Conservation (phyloP, 139 green algal species). For the Zygnema cylindricum region DNA sequence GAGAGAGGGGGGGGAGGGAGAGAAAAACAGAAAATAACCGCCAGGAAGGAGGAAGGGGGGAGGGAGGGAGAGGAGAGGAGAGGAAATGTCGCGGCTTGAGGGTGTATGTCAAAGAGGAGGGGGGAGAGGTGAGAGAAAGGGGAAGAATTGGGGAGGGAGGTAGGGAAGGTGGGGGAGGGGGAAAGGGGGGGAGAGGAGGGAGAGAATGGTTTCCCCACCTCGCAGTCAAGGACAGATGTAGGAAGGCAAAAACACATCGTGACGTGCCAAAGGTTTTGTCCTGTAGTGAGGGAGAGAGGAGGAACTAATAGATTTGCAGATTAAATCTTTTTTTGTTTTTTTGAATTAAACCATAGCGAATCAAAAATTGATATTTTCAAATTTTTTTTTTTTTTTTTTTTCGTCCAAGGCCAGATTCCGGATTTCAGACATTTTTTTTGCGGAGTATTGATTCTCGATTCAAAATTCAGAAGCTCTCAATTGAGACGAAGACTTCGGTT, state of each 20-base stretch:
- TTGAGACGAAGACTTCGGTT: background rate
- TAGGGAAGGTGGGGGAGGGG: background rate
- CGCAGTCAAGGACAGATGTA: no score
- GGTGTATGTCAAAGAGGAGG: background rate
- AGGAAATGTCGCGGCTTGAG: no score
- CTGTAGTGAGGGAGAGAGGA: no score
- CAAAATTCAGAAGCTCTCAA: background rate
- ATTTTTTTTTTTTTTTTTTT: no score
- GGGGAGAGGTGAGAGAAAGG: background rate
- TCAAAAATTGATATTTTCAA: no score
- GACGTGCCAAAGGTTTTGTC: no score
- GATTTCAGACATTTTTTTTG: background rate
- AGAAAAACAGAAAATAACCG: conserved; percentile 24
- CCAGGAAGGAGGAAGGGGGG: background rate
- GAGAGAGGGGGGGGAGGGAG: conserved; percentile 35
- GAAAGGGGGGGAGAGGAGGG: background rate
- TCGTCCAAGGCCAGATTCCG: background rate
- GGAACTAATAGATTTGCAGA: no score
- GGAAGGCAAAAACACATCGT: no score
- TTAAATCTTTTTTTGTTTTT: no score
- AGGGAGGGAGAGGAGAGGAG: background rate
- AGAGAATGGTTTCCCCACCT: background rate
- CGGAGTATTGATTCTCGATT: background rate
- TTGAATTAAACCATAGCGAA: no score
- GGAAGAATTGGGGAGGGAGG: background rate